Percentiles rank a stretch among this genome's conserved stretches.
Conservation (phyloP, 495 filamentous ascomycete species). For the Penicillium manginii region DNA sequence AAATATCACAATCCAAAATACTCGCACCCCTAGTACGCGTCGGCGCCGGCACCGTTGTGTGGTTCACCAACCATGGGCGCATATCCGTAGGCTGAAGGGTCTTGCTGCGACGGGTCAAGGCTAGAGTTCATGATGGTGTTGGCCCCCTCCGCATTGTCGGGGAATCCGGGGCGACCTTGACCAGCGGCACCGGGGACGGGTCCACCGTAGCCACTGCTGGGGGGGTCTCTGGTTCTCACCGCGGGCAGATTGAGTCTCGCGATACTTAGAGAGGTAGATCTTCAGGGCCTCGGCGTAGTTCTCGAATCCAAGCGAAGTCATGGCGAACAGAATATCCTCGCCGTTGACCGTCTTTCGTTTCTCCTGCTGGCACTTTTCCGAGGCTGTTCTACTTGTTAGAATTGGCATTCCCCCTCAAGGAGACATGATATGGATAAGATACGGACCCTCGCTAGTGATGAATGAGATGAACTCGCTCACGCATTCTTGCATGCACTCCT, state of each 20-base stretch:
- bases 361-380: conserved; percentile 98
- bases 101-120: conserved; percentile 63
- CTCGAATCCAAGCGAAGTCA: conserved; percentile 98
- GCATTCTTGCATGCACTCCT: conserved; percentile 99
- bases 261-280: conserved; percentile 96
- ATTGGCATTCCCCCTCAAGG: neutral
- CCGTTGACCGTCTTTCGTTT: conserved; percentile 99
- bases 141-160: conserved; percentile 58
- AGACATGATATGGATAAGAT: neutral
- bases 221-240: conserved; percentile 73
- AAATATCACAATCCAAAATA: neutral
- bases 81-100: conserved; percentile 63
- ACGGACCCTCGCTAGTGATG: conserved; percentile 94
- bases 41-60: conserved; percentile 70
- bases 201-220: conserved; percentile 69
- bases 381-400: conserved; percentile 62
- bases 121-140: conserved; percentile 64
- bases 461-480: conserved; percentile 99
- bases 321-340: conserved; percentile 97
- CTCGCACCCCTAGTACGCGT: conserved; percentile 43
- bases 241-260: conserved; percentile 84
- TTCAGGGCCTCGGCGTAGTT: conserved; percentile 98
- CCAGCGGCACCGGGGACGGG: conserved; percentile 51
- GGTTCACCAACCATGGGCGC: conserved; percentile 60
- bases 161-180: conserved; percentile 55